Conservation (phyloP, 495 filamentous ascomycete species). For the Penicillium egyptiacum region DNA sequence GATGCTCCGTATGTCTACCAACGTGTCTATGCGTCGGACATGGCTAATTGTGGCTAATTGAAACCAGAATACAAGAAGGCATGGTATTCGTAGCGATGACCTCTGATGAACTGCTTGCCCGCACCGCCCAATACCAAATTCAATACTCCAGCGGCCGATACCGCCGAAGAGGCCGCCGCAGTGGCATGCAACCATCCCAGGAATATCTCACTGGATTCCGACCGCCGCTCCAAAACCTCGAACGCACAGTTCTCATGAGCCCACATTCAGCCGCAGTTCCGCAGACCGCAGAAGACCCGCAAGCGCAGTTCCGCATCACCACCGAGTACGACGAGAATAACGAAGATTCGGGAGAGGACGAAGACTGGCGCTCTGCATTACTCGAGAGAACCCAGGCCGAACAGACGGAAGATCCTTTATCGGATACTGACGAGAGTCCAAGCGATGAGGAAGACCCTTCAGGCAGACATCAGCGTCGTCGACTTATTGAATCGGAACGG, state of each 20-base stretch:
- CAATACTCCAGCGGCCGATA: conserved; percentile 52
- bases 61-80: conserved; percentile 77
- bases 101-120: conserved; percentile 67
- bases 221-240: conserved; percentile 37
- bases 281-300: conserved; percentile 25
- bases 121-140: conserved; percentile 75
- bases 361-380: conserved; percentile 26
- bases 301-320: conserved; percentile 49
- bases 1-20: conserved; percentile 72
- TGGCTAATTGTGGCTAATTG: conserved; percentile 22
- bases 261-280: conserved; percentile 26
- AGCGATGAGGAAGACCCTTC: conserved; percentile 36
- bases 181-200: conserved; percentile 38
- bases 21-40: conserved; percentile 1
- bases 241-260: conserved; percentile 27
- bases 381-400: conserved; percentile 31
- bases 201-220: conserved; percentile 43
- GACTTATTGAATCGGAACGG: conserved; percentile 15
- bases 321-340: conserved; percentile 51
- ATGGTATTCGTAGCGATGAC: conserved; percentile 92
- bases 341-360: conserved; percentile 36
- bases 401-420: conserved; percentile 33
- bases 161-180: conserved; percentile 30
- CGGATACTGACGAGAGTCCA: conserved; percentile 55
- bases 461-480: conserved; percentile 28